These are phyloP conservation scores for Pseudozyma hubeiensis DNA, from an alignment of 1,284 basidiomycete species.

Conservation along the genomic window DNA sequence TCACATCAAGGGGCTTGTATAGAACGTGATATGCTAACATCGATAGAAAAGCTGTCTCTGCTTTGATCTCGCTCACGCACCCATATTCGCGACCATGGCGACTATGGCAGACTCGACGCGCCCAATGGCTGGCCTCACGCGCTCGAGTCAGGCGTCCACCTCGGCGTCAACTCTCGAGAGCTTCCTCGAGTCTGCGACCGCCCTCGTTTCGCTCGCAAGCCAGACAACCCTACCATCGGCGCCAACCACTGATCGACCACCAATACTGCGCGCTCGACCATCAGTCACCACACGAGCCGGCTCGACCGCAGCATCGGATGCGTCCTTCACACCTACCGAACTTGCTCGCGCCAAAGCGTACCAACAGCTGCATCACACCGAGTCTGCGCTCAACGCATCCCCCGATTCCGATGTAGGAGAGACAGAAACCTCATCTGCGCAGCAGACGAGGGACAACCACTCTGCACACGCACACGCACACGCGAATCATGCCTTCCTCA, in stretches of 20 bases:
- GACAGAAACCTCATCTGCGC: constrained; percentile 2
- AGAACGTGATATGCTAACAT: constrained; percentile 20
- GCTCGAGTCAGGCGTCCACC: constrained; percentile 42
- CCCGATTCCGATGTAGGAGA: neutral
- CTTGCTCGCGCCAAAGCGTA: constrained; percentile 25
- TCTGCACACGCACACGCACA: neutral
- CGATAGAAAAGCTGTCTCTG: neutral
- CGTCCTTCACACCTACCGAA: constrained; percentile 22
- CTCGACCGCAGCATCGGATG: neutral
- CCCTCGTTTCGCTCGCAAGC: constrained; percentile 12
- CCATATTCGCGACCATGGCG: neutral
- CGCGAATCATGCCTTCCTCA: constrained; percentile 47
- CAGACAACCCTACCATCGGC: neutral
- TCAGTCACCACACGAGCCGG: neutral
- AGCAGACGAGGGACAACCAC: neutral
- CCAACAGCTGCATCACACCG: constrained; percentile 21
- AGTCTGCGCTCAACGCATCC: constrained; percentile 1
- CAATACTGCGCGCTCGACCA: constrained; percentile 25
- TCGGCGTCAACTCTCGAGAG: constrained; percentile 46
- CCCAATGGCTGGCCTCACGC: constrained; percentile 16
- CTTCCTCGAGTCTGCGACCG: constrained; percentile 26
- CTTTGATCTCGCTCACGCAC: constrained; percentile 1
- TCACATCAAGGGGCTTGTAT: neutral
- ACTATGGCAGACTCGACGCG: constrained; percentile 8
- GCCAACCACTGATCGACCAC: constrained; percentile 11